These are phyloP conservation scores for Phyllostachys edulis DNA, from an alignment of 176 grass and related monocot genomes.

Conservation along the genomic window DNA sequence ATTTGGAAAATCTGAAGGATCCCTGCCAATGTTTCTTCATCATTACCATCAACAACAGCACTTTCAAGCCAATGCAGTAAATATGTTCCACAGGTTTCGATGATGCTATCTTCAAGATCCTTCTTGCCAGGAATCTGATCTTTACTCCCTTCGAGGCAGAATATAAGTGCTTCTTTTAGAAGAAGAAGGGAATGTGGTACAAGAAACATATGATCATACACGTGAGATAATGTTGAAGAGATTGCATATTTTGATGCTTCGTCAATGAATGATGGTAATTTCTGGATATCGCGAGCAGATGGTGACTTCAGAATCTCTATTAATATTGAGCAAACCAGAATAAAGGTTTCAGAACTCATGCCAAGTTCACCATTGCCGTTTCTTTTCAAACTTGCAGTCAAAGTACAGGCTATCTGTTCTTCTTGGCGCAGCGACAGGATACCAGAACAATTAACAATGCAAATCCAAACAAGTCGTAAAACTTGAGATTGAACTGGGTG, in stretches of 20 bases:
- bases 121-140: slow-evolving; percentile 38
- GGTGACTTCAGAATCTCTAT: slow-evolving; percentile 75
- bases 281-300: slow-evolving; percentile 56
- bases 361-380: slow-evolving; percentile 50
- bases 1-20: slow-evolving; percentile 85
- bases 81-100: slow-evolving; percentile 65
- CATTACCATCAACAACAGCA: slow-evolving; percentile 54
- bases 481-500: slow-evolving; percentile 80
- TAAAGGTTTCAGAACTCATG: slow-evolving; percentile 68
- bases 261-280: slow-evolving; percentile 58
- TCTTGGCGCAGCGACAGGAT: slow-evolving; percentile 68
- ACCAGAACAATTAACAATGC: slow-evolving; percentile 64
- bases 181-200: slow-evolving; percentile 68
- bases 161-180: slow-evolving; percentile 71
- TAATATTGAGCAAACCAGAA: slow-evolving; percentile 62
- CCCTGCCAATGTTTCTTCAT: slow-evolving; percentile 63
- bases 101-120: slow-evolving; percentile 63
- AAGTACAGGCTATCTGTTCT: slow-evolving; percentile 65
- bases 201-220: slow-evolving; percentile 37
- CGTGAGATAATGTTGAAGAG: slow-evolving; percentile 49
- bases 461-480: slow-evolving; percentile 65
- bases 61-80: slow-evolving; percentile 71
- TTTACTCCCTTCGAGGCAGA: slow-evolving; percentile 52
- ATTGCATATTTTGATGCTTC: slow-evolving; percentile 75
- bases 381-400: slow-evolving; percentile 68